Evolutionary conservation across 129 eudicot species (phyloP).

Genomic region (Erigeron canadensis): DNA sequence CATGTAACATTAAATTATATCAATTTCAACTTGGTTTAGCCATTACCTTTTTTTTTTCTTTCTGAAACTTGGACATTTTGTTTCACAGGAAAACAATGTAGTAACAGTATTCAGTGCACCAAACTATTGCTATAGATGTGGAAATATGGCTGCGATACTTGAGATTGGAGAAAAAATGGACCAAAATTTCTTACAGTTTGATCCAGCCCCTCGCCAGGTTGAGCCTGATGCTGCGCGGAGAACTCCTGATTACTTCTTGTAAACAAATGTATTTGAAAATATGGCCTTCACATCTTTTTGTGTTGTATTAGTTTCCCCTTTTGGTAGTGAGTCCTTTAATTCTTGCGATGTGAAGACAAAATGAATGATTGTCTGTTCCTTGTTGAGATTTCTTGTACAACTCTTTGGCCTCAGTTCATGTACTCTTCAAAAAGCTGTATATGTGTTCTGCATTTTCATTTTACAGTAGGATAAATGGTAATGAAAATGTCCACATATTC

Average conservation of each 20-base stretch:
- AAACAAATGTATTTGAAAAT: constrained; percentile 21
- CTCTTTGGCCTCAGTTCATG: constrained; percentile 1
- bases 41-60: background rate
- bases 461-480: background rate
- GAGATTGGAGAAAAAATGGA: constrained; percentile 60
- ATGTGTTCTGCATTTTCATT: too few relatives aligned
- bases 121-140: constrained; percentile 49
- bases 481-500: background rate
- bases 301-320: constrained; percentile 27
- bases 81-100: constrained; percentile 36
- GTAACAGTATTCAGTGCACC: constrained; percentile 55
- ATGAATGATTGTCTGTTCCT: constrained; percentile 12
- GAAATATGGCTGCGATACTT: constrained; percentile 49
- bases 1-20: constrained; percentile 17
- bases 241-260: constrained; percentile 58
- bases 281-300: constrained; percentile 19
- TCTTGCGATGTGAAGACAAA: constrained; percentile 20
- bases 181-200: constrained; percentile 55
- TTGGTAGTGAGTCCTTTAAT: constrained; percentile 4
- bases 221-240: constrained; percentile 47
- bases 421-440: background rate
- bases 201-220: constrained; percentile 60
- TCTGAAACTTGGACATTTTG: background rate
- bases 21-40: constrained; percentile 8
- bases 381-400: constrained; percentile 7